phyloP scores from a whole-genome alignment of 352 stramenopile species.

The Globisporangium polare region DNA sequence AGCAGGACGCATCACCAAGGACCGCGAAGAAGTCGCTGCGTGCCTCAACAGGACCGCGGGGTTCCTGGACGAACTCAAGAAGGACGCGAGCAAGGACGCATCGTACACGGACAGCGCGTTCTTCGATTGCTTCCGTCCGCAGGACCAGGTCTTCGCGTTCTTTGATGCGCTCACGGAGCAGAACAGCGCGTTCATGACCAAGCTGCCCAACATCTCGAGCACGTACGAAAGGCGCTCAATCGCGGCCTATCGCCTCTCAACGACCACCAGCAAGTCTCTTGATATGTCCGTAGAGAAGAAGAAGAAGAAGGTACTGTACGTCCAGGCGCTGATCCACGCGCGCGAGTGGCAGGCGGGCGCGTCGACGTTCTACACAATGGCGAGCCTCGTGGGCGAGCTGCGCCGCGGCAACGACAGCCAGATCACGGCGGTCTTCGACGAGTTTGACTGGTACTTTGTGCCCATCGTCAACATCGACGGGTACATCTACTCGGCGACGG shows the following conservation, averaged over 20 bases:
- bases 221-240: slow-evolving; percentile 56
- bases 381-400: slow-evolving; percentile 38
- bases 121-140: slow-evolving; percentile 71
- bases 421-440: slow-evolving; percentile 25
- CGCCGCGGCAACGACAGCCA: slow-evolving; percentile 18
- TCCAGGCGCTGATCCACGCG: slow-evolving; percentile 60
- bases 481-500: slow-evolving; percentile 69
- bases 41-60: slow-evolving; percentile 47
- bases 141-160: slow-evolving; percentile 59
- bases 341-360: slow-evolving; percentile 49
- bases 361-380: slow-evolving; percentile 42
- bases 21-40: slow-evolving; percentile 36
- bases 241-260: slow-evolving; percentile 61
- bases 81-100: not conserved
- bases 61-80: slow-evolving; percentile 33
- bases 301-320: slow-evolving; percentile 53
- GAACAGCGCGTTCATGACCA: slow-evolving; percentile 47
- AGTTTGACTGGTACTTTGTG: slow-evolving; percentile 76
- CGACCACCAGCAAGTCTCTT: slow-evolving; percentile 11
- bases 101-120: slow-evolving; percentile 47
- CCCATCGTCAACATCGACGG: slow-evolving; percentile 78
- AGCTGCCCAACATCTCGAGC: slow-evolving; percentile 41
- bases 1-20: slow-evolving; percentile 19
- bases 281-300: too few species aligned
- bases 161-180: slow-evolving; percentile 41